Base-by-base conservation (phyloP, 257 asterid species). In the Plectranthus barbatus region DNA sequence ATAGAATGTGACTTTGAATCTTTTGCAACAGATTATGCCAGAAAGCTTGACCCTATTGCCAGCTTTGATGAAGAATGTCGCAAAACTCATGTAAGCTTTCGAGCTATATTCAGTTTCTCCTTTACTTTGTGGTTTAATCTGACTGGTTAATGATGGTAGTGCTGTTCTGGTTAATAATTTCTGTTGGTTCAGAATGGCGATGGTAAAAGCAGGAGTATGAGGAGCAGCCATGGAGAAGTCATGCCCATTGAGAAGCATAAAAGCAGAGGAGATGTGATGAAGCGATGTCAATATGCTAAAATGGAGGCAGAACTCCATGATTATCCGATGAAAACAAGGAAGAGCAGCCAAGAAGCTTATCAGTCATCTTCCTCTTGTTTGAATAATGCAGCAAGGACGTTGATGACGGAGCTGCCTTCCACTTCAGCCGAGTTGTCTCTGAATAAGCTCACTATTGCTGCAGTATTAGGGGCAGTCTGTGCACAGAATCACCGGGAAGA, bases 31-130 rank as follows among this genome's bases (percentile, higher is more conserved):
- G 89, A 73, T 65, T 53, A 21, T 71, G 69, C 77, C 13, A 73
- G 84, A 73, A 72, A 66, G 66, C 53, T 52, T 20, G 77, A 71
- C 56, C 40, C 59, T 29, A 14, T 69, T 46, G 70, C 81, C 36
- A 70, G 77, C 70, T 75, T 74, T 20, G 80, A 76, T 59, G 79
- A 73, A 69, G 82, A 75, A 71, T 77, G 81, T 33, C 74, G 68
- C 34, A 70, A 45, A 42, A 34, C 68, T 63, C 77, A 73, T 58
- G 89, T 83, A 74, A 76, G 83, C 64, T 9, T 33, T 59, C 36
- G 5, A 20, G 52, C 37, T 51, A 2, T 17, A 26, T 26, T 26
- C 5, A 26, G 31, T 26, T 26, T 26, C n/a, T n/a, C n/a, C n/a
- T n/a, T n/a, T n/a, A n/a, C n/a, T n/a, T n/a, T n/a, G n/a, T n/a